Conservation (phyloP, 441 rosid species). For the Lepidium campestre region DNA sequence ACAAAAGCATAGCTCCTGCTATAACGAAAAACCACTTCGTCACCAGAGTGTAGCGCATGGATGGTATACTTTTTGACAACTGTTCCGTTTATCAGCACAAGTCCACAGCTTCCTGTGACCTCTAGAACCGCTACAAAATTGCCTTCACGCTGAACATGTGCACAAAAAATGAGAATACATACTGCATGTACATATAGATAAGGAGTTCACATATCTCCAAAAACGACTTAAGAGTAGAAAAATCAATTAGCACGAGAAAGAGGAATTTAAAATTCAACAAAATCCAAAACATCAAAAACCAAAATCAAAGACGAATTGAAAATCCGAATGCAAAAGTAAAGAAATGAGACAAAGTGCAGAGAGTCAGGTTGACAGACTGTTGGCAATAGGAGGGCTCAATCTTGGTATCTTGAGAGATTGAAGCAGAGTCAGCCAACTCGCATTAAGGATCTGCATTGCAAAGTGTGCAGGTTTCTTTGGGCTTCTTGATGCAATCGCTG, state of each 20-base stretch:
- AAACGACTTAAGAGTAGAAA: not conserved
- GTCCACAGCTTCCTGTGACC: conserved; percentile 63
- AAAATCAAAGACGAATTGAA: not conserved
- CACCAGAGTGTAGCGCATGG: conserved; percentile 60
- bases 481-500: conserved; percentile 36
- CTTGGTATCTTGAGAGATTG: conserved; percentile 46
- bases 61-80: conserved; percentile 30
- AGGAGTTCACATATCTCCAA: conserved; percentile 44
- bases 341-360: not conserved
- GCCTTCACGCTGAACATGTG: conserved; percentile 61
- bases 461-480: conserved; percentile 50
- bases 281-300: not conserved
- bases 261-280: no score
- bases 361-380: conserved; percentile 32
- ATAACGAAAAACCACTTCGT: conserved; percentile 69
- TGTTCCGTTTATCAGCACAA: conserved; percentile 61
- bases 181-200: conserved; percentile 36
- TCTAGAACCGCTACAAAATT: conserved; percentile 52
- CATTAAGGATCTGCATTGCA: no score
- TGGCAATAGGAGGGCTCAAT: conserved; percentile 53
- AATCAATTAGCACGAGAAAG: not conserved
- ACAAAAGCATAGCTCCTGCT: conserved; percentile 70
- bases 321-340: conserved; percentile 9
- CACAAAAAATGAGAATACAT: conserved; percentile 69
- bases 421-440: conserved; percentile 55